Conservation (phyloP, 148 eudicot species). For the Vaccinium myrtillus region DNA sequence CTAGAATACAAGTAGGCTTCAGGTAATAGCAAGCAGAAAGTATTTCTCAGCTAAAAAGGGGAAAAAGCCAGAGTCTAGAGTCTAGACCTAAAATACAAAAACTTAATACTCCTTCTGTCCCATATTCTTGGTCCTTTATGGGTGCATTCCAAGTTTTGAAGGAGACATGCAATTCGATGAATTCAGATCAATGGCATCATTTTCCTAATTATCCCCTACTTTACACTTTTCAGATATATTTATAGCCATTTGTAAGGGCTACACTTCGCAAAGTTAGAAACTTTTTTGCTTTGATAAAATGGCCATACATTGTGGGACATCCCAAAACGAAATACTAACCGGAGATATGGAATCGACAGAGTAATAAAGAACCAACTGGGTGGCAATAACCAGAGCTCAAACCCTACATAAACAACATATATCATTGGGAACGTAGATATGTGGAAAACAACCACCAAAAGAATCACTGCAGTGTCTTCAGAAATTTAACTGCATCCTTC, state of each 20-base stretch:
- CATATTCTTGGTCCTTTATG: background rate
- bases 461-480: background rate
- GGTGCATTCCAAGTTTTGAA: background rate
- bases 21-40: background rate
- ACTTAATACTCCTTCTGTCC: background rate
- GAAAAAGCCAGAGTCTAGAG: background rate
- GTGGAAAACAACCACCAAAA: background rate
- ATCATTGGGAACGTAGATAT: background rate
- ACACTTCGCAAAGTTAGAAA: background rate
- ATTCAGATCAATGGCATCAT: background rate
- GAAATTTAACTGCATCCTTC: background rate
- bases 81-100: no score
- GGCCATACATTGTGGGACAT: background rate
- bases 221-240: background rate
- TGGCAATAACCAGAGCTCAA: background rate
- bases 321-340: background rate
- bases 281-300: background rate
- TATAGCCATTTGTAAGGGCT: background rate
- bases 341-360: background rate
- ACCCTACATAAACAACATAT: background rate
- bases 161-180: background rate
- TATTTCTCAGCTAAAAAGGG: background rate
- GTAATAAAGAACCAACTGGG: background rate
- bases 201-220: background rate
- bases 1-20: background rate